Base-by-base conservation (phyloP, 2,329 filamentous ascomycete species). In the Phialophora chinensis region DNA sequence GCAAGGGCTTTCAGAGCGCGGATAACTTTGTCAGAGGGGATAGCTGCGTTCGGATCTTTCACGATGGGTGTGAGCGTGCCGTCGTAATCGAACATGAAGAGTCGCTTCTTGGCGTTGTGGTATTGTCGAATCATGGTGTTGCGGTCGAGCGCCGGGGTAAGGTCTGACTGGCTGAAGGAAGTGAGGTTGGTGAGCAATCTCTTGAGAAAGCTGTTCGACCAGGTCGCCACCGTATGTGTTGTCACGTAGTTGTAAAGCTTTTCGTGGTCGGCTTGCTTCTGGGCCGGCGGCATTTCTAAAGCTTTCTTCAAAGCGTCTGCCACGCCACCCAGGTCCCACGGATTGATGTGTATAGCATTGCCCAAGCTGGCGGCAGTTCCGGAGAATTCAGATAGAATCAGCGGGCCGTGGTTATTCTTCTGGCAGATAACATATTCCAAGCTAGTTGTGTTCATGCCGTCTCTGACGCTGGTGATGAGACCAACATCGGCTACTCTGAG, bases 61-160 rank as follows among this genome's bases (percentile, higher is more conserved):
- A 98, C 95, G 73, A 99, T 98, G 0, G 93, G 92, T 3, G 95
- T 98, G 62, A 99, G 85, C 0, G 95, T 99, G 56, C 95, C 95
- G 77, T 99, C 95, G 75, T 99, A 99, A 80, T 99, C 95, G 76
- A 98, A 97, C 91, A 99, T 94, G 82, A 98, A 97, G 2, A 99
- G 84, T 11, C 95, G 88, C 79, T 91, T 92, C 69, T 86, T 86
- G 3, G 92, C 88, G 47, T 85, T 82, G 67, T 88, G 87, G 78
- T 97, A 98, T 67, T 89, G 89, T 62, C 85, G 81, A 44, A 96
- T 82, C 71, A 97, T 79, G 69, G 87, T 84, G 3, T 88, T 84
- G 42, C 89, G 88, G 76, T 98, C 93, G 23, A 98, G 86, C 1
- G 90, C 85, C 0, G 94, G 94, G 0, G 94, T 98, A 3, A 90